Conservation (phyloP, 768 basidiomycete species). For the Trametes cingulata region DNA sequence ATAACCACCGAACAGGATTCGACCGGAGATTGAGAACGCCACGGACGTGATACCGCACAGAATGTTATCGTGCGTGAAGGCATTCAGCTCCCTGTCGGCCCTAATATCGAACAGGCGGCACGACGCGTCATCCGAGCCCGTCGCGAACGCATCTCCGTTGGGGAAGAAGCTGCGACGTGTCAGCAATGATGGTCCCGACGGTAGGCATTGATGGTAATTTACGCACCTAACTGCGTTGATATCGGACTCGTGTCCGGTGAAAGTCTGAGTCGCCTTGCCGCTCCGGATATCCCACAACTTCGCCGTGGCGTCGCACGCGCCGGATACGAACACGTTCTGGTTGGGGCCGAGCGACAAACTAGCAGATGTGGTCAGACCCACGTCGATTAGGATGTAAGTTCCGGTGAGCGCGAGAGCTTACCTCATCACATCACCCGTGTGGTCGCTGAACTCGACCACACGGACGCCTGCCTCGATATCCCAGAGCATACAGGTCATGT, state of each 20-base stretch:
- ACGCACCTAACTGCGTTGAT: constrained; percentile 98
- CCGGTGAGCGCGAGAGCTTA: constrained; percentile 37
- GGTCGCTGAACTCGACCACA: constrained; percentile 98
- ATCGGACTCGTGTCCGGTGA: constrained; percentile 97
- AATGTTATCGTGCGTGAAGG: constrained; percentile 98
- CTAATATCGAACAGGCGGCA: constrained; percentile 98
- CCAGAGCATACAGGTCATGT: constrained; percentile 99
- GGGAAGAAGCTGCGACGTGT: constrained; percentile 84
- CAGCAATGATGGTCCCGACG: too few relatives aligned
- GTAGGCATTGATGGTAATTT: constrained; percentile 2
- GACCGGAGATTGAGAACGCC: constrained; percentile 96
- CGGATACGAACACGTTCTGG: constrained; percentile 96
- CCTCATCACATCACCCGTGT: constrained; percentile 99
- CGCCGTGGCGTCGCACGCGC: constrained; percentile 97
- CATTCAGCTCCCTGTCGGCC: constrained; percentile 94
- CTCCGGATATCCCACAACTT: constrained; percentile 99
- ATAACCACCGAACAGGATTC: constrained; percentile 97
- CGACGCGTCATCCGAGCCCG: constrained; percentile 98
- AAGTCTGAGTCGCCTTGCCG: constrained; percentile 97
- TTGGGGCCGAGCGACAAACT: constrained; percentile 95
- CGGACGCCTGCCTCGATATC: constrained; percentile 97
- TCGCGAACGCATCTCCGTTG: constrained; percentile 98
- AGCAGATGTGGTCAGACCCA: constrained; percentile 20
- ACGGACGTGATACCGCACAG: constrained; percentile 99
- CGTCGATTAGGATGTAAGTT: neutral